These are phyloP conservation scores for Russula sp. DNA, from an alignment of 768 basidiomycete genomes.

Conservation along the genomic window DNA sequence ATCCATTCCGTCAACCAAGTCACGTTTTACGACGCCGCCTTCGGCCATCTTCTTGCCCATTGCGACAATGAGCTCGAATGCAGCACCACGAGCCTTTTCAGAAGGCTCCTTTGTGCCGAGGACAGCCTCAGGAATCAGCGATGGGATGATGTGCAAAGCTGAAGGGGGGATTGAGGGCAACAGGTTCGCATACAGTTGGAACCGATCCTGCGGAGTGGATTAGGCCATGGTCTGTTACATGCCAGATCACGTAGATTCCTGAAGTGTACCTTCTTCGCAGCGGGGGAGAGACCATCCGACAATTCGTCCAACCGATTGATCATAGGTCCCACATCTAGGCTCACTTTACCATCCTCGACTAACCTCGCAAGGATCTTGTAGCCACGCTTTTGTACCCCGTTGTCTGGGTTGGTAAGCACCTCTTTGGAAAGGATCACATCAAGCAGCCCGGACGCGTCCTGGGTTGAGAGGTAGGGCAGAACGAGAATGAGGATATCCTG, in stretches of 20 bases:
- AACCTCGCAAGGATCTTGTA: slow-evolving; percentile 83
- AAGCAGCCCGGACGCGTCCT: slow-evolving; percentile 61
- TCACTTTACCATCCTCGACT: slow-evolving; percentile 50
- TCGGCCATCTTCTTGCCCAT: slow-evolving; percentile 91
- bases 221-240: background rate
- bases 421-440: slow-evolving; percentile 58
- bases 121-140: slow-evolving; percentile 89
- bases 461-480: slow-evolving; percentile 60
- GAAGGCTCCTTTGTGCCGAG: slow-evolving; percentile 96
- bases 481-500: slow-evolving; percentile 85
- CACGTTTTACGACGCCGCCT: slow-evolving; percentile 77
- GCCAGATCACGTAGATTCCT: background rate
- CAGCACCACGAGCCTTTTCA: slow-evolving; percentile 81
- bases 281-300: slow-evolving; percentile 60
- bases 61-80: slow-evolving; percentile 82
- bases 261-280: slow-evolving; percentile 73
- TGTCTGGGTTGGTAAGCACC: slow-evolving; percentile 72
- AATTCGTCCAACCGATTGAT: slow-evolving; percentile 62
- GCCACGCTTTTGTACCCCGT: slow-evolving; percentile 90
- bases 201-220: slow-evolving; percentile 57
- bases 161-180: slow-evolving; percentile 62
- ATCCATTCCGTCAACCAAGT: slow-evolving; percentile 79
- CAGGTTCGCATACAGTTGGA: slow-evolving; percentile 64
- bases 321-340: slow-evolving; percentile 48
- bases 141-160: slow-evolving; percentile 77